These are phyloP conservation scores for Pseudogymnoascus sp. DNA, from an alignment of 2,329 filamentous ascomycete species.

Conservation along the genomic window DNA sequence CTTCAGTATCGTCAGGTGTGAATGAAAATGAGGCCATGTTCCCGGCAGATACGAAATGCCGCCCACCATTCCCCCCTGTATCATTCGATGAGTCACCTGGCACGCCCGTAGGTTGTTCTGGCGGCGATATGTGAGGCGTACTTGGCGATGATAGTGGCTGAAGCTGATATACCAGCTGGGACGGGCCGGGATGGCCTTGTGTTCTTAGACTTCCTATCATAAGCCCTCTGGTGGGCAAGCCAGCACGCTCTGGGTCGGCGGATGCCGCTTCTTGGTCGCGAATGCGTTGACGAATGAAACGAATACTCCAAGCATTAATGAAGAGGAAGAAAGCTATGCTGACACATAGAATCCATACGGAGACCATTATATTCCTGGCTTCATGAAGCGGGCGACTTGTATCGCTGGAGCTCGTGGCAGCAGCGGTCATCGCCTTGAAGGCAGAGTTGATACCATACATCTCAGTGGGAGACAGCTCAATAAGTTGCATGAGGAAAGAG, in stretches of 20 bases:
- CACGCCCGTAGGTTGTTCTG: not conserved
- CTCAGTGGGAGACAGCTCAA: not conserved
- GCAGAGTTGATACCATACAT: not conserved
- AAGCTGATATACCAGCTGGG: not conserved
- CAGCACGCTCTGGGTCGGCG: not conserved
- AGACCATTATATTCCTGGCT: not conserved
- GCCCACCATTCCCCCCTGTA: not conserved
- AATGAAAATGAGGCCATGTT: not conserved
- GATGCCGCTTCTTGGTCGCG: not conserved
- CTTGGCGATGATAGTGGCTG: not conserved
- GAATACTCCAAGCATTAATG: slow-evolving; percentile 1
- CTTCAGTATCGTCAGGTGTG: not conserved
- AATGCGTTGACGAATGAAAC: not conserved
- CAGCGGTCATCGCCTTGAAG: not conserved
- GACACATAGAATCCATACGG: not conserved
- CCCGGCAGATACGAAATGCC: not conserved
- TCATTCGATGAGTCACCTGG: not conserved
- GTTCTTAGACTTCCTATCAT: not conserved
- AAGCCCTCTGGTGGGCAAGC: not conserved
- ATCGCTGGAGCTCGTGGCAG: not conserved
- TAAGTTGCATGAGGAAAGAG: not conserved
- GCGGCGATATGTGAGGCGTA: not conserved
- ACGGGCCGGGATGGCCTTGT: not conserved
- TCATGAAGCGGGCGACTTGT: not conserved
- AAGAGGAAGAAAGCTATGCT: not conserved